These are phyloP conservation scores for Phytopythium chamaehyphon DNA, from an alignment of 352 stramenopile species.

Conservation along the genomic window DNA sequence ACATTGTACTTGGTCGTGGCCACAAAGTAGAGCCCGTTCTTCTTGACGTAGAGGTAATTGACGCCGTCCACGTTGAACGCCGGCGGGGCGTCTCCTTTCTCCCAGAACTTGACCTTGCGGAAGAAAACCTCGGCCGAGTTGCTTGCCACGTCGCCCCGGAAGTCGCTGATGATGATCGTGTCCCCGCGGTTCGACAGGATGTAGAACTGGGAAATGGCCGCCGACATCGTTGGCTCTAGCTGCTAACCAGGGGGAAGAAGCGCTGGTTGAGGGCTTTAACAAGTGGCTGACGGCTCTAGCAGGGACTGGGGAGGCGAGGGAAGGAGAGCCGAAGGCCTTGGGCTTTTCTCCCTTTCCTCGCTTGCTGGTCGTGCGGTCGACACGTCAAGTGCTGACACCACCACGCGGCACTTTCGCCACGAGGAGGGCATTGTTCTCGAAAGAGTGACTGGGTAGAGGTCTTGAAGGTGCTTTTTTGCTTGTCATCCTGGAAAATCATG, in stretches of 20 bases:
- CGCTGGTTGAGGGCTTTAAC: no score
- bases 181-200: slow-evolving; percentile 97
- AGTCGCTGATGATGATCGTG: slow-evolving; percentile 98
- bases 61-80: slow-evolving; percentile 97
- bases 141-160: slow-evolving; percentile 85
- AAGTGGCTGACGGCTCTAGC: no score
- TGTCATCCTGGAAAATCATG: slow-evolving; percentile 11
- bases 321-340: no score
- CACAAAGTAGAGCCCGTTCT: slow-evolving; percentile 98
- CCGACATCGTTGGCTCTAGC: no score
- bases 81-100: slow-evolving; percentile 94
- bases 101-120: slow-evolving; percentile 99
- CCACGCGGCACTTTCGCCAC: no score
- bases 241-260: no score
- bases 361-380: no score
- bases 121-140: slow-evolving; percentile 97
- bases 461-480: slow-evolving; percentile 10
- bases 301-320: no score
- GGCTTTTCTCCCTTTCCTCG: no score
- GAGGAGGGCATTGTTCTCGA: no score
- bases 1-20: slow-evolving; percentile 97
- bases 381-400: no score
- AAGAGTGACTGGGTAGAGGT: background rate
- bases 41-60: slow-evolving; percentile 98
- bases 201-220: slow-evolving; percentile 97